phyloP scores from a whole-genome alignment of 2,329 filamentous ascomycete genomes.

The Davidsoniella virescens region DNA sequence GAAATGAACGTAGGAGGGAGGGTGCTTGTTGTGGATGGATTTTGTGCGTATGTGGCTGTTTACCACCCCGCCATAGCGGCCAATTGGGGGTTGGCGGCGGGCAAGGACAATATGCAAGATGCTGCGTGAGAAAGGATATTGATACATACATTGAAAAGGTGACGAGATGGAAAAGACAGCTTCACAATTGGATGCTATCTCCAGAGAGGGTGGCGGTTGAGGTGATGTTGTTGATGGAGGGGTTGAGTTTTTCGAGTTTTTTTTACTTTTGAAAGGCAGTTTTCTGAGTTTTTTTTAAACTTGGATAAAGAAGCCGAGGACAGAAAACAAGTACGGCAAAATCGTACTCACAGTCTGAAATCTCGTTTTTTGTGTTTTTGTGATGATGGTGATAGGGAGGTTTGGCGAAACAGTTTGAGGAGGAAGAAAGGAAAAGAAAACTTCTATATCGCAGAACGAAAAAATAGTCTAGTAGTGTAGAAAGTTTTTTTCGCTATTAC shows the following conservation, averaged over 20 bases:
- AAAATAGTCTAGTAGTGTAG: conserved; percentile 10
- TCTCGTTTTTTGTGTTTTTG: conserved; percentile 28
- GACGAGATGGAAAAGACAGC: conserved; percentile 11
- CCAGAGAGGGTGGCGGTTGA: conserved; percentile 3
- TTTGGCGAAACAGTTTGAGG: conserved; percentile 29
- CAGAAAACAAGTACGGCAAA: conserved; percentile 41
- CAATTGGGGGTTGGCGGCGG: too few species aligned
- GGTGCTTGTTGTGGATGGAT: too few species aligned
- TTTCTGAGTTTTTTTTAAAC: conserved; percentile 14
- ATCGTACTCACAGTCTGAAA: conserved; percentile 40
- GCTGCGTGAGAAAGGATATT: too few species aligned
- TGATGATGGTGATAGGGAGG: conserved; percentile 29
- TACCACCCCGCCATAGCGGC: not conserved
- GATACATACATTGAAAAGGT: conserved; percentile 3
- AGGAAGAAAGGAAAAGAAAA: conserved; percentile 24
- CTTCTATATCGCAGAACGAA: not conserved
- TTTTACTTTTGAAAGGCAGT: conserved; percentile 28
- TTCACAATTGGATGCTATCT: conserved; percentile 10
- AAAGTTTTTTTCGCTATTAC: conserved; percentile 23
- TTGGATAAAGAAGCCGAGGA: conserved; percentile 36
- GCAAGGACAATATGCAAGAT: too few species aligned
- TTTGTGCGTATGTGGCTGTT: too few species aligned
- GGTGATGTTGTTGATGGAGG: conserved; percentile 25
- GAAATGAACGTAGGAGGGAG: too few species aligned
- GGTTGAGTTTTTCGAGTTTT: conserved; percentile 46